Evolutionary conservation across 2,329 filamentous ascomycete genomes (phyloP), one percentile per base, ranked within the genome.

Genomic region (Fusarium solani-melongenae): DNA sequence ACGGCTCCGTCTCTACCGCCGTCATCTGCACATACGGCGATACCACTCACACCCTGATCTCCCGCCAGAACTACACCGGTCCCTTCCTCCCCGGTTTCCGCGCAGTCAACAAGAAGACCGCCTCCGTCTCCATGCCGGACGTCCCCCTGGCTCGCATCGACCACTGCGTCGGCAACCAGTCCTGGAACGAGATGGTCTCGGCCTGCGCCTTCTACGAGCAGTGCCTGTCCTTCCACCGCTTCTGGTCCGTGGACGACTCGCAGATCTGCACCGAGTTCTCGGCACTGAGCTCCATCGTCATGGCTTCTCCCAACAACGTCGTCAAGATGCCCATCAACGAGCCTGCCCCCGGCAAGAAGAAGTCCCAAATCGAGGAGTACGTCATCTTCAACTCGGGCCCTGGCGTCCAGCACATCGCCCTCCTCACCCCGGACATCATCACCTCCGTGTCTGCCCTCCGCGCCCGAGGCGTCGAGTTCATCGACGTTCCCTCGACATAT

Each of bases 251-350:
- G 67, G 96, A 98, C 82, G 96, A 98, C 87, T 93, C 91, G 76
- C 91, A 97, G 81, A 97, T 98, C 84, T 94, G 91, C 88, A 98
- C 94, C 75, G 95, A 97, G 81, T 98, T 94, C 88, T 95, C 92
- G 1, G 95, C 96, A 11, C 88, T 98, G 56, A 94, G 92, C 84
- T 94, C 91, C 79, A 92, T 98, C 79, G 96, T 98, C 80, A 98
- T 98, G 95, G 90, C 93, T 46, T 94, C 92, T 6, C 91, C 91
- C 69, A 94, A 95, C 85, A 93, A 96, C 66, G 82, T 93, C 6
- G 94, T 98, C 83, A 98, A 98, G 86, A 98, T 98, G 95, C 96
- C 96, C 78, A 97, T 98, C 89, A 98, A 98, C 86, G 95, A 98
- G 85, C 96, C 96, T 2, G 96, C 96, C 0, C 86, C 90, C 2